Evolutionary conservation across 2,329 filamentous ascomycete species (phyloP).

Genomic region (Rachicladosporium sp.): DNA sequence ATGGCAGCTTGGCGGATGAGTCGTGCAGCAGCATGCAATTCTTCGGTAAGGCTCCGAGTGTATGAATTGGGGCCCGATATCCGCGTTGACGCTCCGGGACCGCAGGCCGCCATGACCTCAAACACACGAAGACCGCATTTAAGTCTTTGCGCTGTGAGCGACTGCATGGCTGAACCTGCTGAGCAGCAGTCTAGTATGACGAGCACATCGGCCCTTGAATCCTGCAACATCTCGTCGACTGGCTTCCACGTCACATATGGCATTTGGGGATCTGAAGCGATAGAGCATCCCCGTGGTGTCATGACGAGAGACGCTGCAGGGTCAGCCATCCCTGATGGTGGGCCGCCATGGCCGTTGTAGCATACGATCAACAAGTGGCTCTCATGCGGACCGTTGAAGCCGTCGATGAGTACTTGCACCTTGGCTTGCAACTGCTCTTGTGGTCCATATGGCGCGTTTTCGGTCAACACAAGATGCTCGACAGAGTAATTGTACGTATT

Average conservation of each 20-base stretch:
- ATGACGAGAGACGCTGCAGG: background rate
- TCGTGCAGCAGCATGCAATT: too few relatives aligned
- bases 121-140: background rate
- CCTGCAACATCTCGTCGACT: constrained; percentile 20
- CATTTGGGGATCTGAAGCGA: background rate
- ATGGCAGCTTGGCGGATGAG: too few relatives aligned
- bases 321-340: background rate
- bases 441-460: constrained; percentile 19
- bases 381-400: constrained; percentile 8
- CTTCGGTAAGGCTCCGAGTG: too few relatives aligned
- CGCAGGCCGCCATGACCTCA: background rate
- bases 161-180: constrained; percentile 24
- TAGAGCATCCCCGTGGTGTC: too few relatives aligned
- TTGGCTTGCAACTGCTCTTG: constrained; percentile 22
- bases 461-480: constrained; percentile 16
- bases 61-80: too few relatives aligned
- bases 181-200: constrained; percentile 29
- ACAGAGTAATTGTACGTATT: background rate
- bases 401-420: constrained; percentile 19
- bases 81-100: too few relatives aligned
- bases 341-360: constrained; percentile 26
- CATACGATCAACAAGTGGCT: constrained; percentile 20
- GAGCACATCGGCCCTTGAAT: constrained; percentile 24
- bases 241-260: constrained; percentile 18
- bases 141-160: too few relatives aligned